Evolutionary conservation across 2,329 filamentous ascomycete species (phyloP).

Genomic region (Aotearoamyces nothofagi): DNA sequence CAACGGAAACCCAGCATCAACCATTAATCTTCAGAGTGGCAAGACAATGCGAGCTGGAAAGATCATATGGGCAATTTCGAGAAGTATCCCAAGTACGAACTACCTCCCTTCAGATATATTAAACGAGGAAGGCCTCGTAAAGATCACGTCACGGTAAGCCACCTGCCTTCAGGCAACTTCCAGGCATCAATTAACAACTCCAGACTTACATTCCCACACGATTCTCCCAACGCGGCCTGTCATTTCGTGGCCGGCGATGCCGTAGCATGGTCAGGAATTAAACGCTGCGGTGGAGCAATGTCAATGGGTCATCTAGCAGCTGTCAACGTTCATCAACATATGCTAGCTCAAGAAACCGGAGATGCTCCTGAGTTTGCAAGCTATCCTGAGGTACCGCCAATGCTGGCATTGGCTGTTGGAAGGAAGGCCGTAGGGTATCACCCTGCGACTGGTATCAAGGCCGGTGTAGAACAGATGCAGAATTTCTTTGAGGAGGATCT

Average conservation of each 20-base stretch:
- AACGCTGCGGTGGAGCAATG: constrained; percentile 64
- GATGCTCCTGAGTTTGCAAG: constrained; percentile 29
- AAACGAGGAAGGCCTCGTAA: constrained; percentile 50
- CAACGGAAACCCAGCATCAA: constrained; percentile 23
- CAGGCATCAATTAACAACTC: too few relatives aligned
- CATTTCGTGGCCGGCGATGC: constrained; percentile 62
- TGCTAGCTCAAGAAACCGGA: constrained; percentile 28
- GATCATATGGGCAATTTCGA: constrained; percentile 56
- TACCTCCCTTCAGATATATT: constrained; percentile 45
- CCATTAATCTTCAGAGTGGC: constrained; percentile 44
- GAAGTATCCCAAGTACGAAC: constrained; percentile 41
- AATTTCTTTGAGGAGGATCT: constrained; percentile 55
- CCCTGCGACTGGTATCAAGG: constrained; percentile 36
- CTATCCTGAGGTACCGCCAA: constrained; percentile 39
- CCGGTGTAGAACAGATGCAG: constrained; percentile 46
- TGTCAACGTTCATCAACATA: constrained; percentile 48
- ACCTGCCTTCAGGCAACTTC: too few relatives aligned
- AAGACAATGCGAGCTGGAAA: constrained; percentile 42
- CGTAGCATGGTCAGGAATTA: constrained; percentile 60
- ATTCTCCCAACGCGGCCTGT: constrained; percentile 36
- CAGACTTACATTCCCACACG: constrained; percentile 35
- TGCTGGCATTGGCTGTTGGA: constrained; percentile 59
- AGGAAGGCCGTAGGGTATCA: constrained; percentile 52
- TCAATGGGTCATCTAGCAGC: constrained; percentile 54
- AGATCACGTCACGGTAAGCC: constrained; percentile 41